Conservation (phyloP, 179 eudicot genomes). For the Gypsophila paniculata region DNA sequence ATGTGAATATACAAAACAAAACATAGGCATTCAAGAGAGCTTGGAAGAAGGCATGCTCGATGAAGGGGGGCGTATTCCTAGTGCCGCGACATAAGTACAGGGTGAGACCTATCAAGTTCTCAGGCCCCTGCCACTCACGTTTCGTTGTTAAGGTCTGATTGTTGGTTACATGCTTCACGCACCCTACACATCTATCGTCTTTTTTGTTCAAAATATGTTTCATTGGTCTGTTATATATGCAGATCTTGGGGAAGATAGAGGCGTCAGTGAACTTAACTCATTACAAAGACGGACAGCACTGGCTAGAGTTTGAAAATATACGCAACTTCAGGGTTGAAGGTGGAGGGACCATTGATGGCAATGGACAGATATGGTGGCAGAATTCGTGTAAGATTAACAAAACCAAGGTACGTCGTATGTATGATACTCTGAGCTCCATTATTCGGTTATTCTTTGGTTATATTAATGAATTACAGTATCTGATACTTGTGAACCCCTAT, state of each 20-base stretch:
- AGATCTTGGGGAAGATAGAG: conserved; percentile 66
- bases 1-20: background rate
- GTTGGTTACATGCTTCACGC: background rate
- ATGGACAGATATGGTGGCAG: conserved; percentile 80
- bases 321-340: conserved; percentile 52
- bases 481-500: background rate
- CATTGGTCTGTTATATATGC: background rate
- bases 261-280: conserved; percentile 49
- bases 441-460: background rate
- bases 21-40: conserved; percentile 62
- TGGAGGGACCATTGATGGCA: conserved; percentile 76
- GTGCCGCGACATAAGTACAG: conserved; percentile 52
- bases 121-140: conserved; percentile 54
- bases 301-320: conserved; percentile 59
- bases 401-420: conserved; percentile 35
- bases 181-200: background rate
- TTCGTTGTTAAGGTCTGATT: conserved; percentile 36
- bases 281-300: conserved; percentile 43
- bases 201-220: too few relatives aligned
- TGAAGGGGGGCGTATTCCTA: conserved; percentile 34
- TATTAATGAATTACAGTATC: background rate
- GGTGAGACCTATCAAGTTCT: conserved; percentile 52
- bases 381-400: conserved; percentile 67
- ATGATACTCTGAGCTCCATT: background rate
- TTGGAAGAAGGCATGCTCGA: conserved; percentile 64